Evolutionary conservation across 306 rosid species (phyloP).

Genomic region (Acacia melanoxylon): DNA sequence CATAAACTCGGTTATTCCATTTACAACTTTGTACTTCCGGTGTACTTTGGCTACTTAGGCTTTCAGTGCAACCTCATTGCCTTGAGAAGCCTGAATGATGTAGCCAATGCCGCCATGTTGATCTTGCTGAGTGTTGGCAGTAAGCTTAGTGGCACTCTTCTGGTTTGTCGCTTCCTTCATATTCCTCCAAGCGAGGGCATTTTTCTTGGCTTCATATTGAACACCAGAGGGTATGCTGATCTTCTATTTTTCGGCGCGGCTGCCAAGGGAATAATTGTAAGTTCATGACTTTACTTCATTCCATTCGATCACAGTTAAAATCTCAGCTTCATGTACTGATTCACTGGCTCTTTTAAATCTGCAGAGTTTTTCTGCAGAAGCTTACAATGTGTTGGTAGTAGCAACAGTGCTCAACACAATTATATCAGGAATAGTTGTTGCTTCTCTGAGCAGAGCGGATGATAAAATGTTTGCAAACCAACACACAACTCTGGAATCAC

Average conservation of each 20-base stretch:
- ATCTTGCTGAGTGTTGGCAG: conserved; percentile 62
- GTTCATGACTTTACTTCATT: conserved; percentile 35
- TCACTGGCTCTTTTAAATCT: conserved; percentile 12
- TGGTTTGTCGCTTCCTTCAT: conserved; percentile 55
- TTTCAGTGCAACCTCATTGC: conserved; percentile 63
- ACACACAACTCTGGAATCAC: conserved; percentile 53
- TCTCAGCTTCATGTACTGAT: not conserved
- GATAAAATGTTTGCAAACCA: conserved; percentile 58
- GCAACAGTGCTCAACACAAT: conserved; percentile 71
- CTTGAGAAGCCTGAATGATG: conserved; percentile 28
- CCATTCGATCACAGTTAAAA: not conserved
- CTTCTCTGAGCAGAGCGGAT: conserved; percentile 59
- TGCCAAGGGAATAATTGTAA: conserved; percentile 56
- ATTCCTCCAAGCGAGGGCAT: conserved; percentile 73
- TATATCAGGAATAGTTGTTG: conserved; percentile 78
- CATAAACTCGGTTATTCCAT: conserved; percentile 82
- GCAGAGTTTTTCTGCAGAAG: conserved; percentile 53
- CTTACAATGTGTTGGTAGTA: conserved; percentile 68
- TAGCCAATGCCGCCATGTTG: conserved; percentile 34
- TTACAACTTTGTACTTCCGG: conserved; percentile 76
- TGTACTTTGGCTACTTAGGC: conserved; percentile 85
- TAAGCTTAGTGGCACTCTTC: conserved; percentile 82
- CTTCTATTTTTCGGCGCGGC: conserved; percentile 70
- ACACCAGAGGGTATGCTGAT: conserved; percentile 93
- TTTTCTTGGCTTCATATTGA: conserved; percentile 73